Conservation (phyloP, 2,329 filamentous ascomycete genomes). For the Fusarium musae region DNA sequence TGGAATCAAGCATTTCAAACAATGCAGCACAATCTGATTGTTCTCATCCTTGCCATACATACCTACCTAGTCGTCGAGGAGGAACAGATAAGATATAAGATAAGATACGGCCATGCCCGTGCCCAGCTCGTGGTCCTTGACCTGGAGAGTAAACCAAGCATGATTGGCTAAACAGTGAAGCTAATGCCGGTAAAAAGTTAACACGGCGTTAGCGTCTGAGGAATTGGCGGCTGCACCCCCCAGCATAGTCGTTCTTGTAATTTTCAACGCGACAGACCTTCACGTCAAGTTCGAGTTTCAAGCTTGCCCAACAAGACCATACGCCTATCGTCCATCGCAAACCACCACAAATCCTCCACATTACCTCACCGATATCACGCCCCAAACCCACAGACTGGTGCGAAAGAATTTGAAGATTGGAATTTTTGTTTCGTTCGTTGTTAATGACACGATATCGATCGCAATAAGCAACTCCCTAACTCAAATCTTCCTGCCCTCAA, state of each 20-base stretch:
- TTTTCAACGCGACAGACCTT: conserved; percentile 53
- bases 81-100: conserved; percentile 27
- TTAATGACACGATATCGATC: conserved; percentile 18
- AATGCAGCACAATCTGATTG: not conserved
- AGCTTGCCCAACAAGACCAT: conserved; percentile 8
- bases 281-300: conserved; percentile 33
- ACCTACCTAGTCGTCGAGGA: not conserved
- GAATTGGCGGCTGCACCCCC: conserved; percentile 55
- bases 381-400: not conserved
- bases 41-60: not conserved
- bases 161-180: not conserved
- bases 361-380: not conserved
- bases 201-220: conserved; percentile 54
- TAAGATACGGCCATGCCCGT: conserved; percentile 10
- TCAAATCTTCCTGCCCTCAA: conserved; percentile 31
- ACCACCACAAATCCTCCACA: not conserved
- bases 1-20: not conserved
- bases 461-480: conserved; percentile 39
- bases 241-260: conserved; percentile 52
- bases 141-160: not conserved
- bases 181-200: conserved; percentile 51
- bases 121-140: not conserved
- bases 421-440: not conserved
- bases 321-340: not conserved
- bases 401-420: not conserved